Base-by-base conservation (phyloP, 805 yeast genomes). In the Kodamaea lidongshanica region DNA sequence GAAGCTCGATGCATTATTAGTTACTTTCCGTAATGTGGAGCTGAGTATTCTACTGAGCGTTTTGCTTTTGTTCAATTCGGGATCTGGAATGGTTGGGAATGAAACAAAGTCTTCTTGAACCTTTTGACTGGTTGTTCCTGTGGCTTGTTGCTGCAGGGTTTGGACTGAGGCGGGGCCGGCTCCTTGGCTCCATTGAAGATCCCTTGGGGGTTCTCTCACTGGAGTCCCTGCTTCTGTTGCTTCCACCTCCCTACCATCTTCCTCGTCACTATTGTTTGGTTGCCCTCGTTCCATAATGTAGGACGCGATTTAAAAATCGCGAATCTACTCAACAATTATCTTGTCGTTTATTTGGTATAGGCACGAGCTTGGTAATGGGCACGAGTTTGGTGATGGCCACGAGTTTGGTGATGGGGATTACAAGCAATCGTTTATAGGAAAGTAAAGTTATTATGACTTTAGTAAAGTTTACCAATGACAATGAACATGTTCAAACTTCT, bases 41-140 rank as follows among this genome's bases (percentile, higher is more conserved):
- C 63, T 41, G 37, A 64, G 45, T 19, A 64, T 50, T 8, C 50
- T 46, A 7, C 65, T 47, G 12, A 64, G 38, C 5, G 66, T 53
- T 35, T 52, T 50, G 32, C 52, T 38, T 26, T 52, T 48, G 11
- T 54, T 58, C 25, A 48, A 46, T 32, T 61, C 60, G 3, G 69
- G 68, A 43, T 64, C 68, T 6, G 69, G 65, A 12, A 64, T 44
- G 6, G 59, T 61, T 7, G 70, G 70, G 30, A 64, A 64, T 19
- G 68, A 62, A 23, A 54, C 53, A 36, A 53, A 64, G 41, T 63
- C 69, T 10, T 49, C 50, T 3, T 25, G 25, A 13, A 26, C 3
- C 12, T 15, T n/a, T 12, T 6, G 10, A 20, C n/a, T n/a, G 24
- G 16, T 4, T n/a, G 6, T 23, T 13, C 27, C 8, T 24, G 15